Conservation (phyloP, 495 filamentous ascomycete genomes). For the Oidiodendron maius region DNA sequence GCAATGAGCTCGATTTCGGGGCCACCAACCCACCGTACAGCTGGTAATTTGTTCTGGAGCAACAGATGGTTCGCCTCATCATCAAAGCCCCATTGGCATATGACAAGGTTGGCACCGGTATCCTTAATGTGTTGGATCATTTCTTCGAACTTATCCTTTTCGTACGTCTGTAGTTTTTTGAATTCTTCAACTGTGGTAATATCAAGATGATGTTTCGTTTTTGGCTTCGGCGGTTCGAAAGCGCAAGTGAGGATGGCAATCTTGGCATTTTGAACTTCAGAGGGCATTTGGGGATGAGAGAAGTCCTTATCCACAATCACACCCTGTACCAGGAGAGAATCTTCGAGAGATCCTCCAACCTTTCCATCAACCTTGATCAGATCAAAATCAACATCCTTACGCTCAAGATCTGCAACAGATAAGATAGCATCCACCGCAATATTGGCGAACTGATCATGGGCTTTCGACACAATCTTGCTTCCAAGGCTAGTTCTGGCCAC, state of each 20-base stretch:
- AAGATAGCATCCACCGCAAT: slow-evolving; percentile 97
- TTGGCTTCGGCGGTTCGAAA: slow-evolving; percentile 99
- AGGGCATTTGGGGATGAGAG: slow-evolving; percentile 98
- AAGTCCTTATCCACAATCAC: slow-evolving; percentile 99
- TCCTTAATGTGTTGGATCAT: slow-evolving; percentile 99
- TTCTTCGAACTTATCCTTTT: slow-evolving; percentile 90
- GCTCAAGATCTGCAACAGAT: slow-evolving; percentile 91
- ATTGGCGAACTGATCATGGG: slow-evolving; percentile 94
- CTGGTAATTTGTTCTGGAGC: slow-evolving; percentile 90
- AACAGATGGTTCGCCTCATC: slow-evolving; percentile 98
- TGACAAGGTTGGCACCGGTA: slow-evolving; percentile 93
- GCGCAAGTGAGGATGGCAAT: slow-evolving; percentile 96
- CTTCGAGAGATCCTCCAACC: slow-evolving; percentile 91
- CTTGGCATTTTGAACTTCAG: slow-evolving; percentile 88
- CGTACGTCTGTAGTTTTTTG: slow-evolving; percentile 92
- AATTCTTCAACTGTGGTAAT: slow-evolving; percentile 97
- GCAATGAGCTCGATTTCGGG: slow-evolving; percentile 98
- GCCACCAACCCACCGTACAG: slow-evolving; percentile 96
- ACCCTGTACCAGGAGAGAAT: slow-evolving; percentile 90
- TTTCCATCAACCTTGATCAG: slow-evolving; percentile 99
- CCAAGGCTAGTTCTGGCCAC: slow-evolving; percentile 95
- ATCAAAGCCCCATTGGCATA: slow-evolving; percentile 99
- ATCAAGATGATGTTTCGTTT: slow-evolving; percentile 99
- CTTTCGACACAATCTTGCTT: slow-evolving; percentile 99
- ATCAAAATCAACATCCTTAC: slow-evolving; percentile 98